Conservation (phyloP, 2,329 filamentous ascomycete species). For the Colletotrichum falcatum region DNA sequence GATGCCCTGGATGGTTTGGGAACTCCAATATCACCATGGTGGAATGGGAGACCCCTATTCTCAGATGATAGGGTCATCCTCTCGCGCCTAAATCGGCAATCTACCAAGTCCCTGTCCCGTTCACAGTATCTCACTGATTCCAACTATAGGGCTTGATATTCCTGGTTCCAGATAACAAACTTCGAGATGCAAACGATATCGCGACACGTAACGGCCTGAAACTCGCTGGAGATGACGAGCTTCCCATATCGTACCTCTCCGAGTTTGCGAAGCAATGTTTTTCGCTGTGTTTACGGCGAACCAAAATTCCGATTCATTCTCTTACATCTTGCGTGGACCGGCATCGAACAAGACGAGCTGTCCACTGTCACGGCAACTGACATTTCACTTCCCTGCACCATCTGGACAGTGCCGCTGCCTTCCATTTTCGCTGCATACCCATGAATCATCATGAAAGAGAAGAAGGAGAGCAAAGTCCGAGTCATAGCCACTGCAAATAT, state of each 20-base stretch:
- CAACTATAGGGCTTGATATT: constrained; percentile 14
- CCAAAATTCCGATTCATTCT: constrained; percentile 5
- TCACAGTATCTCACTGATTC: neutral
- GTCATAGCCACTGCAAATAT: constrained; percentile 9
- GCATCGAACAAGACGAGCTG: constrained; percentile 17
- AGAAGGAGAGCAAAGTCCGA: neutral
- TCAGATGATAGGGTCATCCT: constrained; percentile 5
- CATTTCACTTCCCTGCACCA: neutral
- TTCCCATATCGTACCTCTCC: no score
- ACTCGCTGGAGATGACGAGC: neutral
- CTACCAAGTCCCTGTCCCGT: neutral
- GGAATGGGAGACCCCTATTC: constrained; percentile 8
- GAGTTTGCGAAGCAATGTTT: constrained; percentile 10
- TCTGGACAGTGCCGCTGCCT: constrained; percentile 15
- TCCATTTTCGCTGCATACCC: constrained; percentile 11
- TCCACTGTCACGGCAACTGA: neutral
- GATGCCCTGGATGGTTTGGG: neutral
- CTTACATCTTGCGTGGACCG: constrained; percentile 4
- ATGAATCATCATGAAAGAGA: constrained; percentile 11
- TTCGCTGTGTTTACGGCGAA: constrained; percentile 4
- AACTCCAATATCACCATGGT: constrained; percentile 19
- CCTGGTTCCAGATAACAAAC: constrained; percentile 13
- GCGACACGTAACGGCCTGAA: constrained; percentile 2
- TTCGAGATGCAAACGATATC: constrained; percentile 11
- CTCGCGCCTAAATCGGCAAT: constrained; percentile 4